Conservation (phyloP, 176 grass and related monocot species). For the Carex littledalei region DNA sequence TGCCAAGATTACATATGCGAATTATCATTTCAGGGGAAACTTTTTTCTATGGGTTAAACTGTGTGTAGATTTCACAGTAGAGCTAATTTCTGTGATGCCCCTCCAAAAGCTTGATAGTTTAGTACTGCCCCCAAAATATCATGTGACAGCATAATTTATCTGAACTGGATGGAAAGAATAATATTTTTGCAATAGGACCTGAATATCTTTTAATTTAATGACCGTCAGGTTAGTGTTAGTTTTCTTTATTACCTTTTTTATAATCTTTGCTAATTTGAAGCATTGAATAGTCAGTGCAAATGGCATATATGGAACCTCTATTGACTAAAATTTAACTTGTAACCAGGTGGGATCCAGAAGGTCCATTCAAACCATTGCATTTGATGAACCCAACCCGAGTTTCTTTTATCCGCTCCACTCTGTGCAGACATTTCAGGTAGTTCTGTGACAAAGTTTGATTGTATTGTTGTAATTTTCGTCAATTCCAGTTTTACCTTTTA, state of each 20-base stretch:
- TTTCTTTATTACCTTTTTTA: background rate
- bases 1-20: background rate
- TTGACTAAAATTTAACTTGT: conserved; percentile 4
- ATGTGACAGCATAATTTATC: background rate
- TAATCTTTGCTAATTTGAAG: conserved; percentile 14
- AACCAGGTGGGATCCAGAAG: conserved; percentile 81
- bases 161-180: background rate
- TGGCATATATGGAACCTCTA: background rate
- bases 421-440: conserved; percentile 87
- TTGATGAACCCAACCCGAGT: conserved; percentile 78
- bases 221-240: background rate
- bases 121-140: background rate
- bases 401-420: conserved; percentile 72
- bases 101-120: background rate
- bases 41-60: background rate
- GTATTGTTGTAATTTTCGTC: background rate
- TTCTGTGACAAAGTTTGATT: background rate
- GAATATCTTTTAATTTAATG: background rate
- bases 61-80: background rate
- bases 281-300: background rate
- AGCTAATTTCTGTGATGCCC: background rate
- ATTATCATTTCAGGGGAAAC: background rate
- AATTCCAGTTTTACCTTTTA: background rate
- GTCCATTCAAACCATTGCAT: conserved; percentile 95
- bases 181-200: background rate